Evolutionary conservation across 177 flowering plant genomes (phyloP), one percentile per base, ranked within the genome.

Genomic region (Vitis hybrid): DNA sequence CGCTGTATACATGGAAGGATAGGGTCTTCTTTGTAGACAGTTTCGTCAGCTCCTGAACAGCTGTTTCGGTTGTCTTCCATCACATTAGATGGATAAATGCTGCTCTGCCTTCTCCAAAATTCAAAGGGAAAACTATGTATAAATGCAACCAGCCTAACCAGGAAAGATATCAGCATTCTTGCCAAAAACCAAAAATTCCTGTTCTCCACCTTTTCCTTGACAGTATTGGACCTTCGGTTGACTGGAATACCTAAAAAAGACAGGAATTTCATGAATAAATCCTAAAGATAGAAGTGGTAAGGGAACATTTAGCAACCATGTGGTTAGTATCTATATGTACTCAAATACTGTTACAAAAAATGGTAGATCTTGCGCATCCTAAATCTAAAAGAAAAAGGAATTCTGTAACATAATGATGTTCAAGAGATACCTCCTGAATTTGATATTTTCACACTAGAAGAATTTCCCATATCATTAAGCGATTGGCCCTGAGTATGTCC

Each of bases 1-100:
- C 98, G 97, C 70, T 89, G 78, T 32, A 90, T 58, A 71, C 91
- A 94, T 52, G 97, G 91, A 73, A 67, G 80, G 62, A 86, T 52
- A 46, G n/a, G 67, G 30, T 87, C 86, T 70, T 79, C 83, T 72
- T 86, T 86, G 59, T 62, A 75, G 18, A 67, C 77, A 70, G 79
- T 74, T 70, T 77, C 87, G 55, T 64, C 68, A 58, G 62, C 52
- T 64, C 85, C 74, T 11, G 75, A 65, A 69, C 70, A 74, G 65
- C 21, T 63, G 15, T 70, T 76, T 50, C 59, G 70, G 61, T 60
- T 72, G 17, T 71, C 61, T 59, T 77, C 87, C 24, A 68, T 24
- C 18, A 60, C 24, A 75, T 69, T 79, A 66, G 83, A 79, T 27
- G 85, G 83, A 58, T 64, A 61, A 59, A 78, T 70, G 75, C 62